A percentile compares a stretch with the other conserved stretches of the same genome.
Evolutionary conservation across 441 rosid genomes (phyloP).

Genomic region (Erodium moschatum): DNA sequence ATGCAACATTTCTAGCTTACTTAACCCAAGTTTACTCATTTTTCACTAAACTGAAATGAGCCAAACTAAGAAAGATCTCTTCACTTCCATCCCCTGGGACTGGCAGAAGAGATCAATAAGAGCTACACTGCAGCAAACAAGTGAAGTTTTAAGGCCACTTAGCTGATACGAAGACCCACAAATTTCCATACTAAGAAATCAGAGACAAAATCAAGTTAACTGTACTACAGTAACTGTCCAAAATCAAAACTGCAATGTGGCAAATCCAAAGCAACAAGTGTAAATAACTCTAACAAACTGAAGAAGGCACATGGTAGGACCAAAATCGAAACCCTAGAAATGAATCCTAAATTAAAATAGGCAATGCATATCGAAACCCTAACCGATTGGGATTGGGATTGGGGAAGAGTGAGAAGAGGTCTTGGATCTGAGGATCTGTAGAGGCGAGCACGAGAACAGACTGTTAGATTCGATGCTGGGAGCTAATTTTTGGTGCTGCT

Average conservation of each 20-base stretch:
- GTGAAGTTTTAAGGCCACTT: neutral
- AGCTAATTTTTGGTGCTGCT: conserved; percentile 11
- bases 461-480: conserved; percentile 21
- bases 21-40: neutral
- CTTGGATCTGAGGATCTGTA: conserved; percentile 43
- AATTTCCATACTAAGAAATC: neutral
- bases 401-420: conserved; percentile 23
- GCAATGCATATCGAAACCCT: conserved; percentile 14
- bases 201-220: neutral
- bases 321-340: conserved; percentile 10
- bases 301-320: neutral
- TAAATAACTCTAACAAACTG: neutral
- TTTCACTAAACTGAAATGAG: neutral
- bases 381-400: conserved; percentile 28
- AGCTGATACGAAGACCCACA: neutral
- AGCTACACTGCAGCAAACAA: conserved; percentile 3
- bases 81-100: neutral
- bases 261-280: neutral
- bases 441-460: conserved; percentile 59
- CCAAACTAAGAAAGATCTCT: conserved; percentile 3
- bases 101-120: neutral
- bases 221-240: neutral
- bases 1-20: neutral
- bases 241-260: neutral
- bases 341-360: neutral